These are phyloP conservation scores for Fraxinus anomala DNA, from an alignment of 257 asterid genomes.

Conservation along the genomic window DNA sequence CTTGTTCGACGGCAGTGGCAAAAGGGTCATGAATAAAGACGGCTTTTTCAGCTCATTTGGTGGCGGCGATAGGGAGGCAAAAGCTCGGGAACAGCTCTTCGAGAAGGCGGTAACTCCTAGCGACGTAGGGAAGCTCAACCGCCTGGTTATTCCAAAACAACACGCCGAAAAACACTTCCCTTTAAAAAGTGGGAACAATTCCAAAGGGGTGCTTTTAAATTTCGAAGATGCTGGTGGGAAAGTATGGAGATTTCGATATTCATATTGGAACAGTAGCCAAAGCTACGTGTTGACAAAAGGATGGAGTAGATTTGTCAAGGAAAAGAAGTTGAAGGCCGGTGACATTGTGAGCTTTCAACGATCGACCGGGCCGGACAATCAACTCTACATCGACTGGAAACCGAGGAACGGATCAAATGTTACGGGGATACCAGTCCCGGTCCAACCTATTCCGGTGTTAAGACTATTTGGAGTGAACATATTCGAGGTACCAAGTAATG, in stretches of 20 bases:
- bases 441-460: slow-evolving; percentile 41
- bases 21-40: neutral
- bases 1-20: slow-evolving; percentile 14
- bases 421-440: slow-evolving; percentile 2
- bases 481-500: slow-evolving; percentile 36
- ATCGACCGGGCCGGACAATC: slow-evolving; percentile 55
- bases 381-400: slow-evolving; percentile 70
- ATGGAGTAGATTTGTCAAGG: slow-evolving; percentile 91
- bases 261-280: slow-evolving; percentile 89
- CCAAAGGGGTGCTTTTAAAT: slow-evolving; percentile 62
- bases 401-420: slow-evolving; percentile 18
- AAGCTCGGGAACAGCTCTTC: slow-evolving; percentile 60
- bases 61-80: slow-evolving; percentile 23
- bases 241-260: slow-evolving; percentile 82
- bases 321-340: slow-evolving; percentile 66
- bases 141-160: slow-evolving; percentile 78
- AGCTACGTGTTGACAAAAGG: slow-evolving; percentile 85
- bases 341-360: slow-evolving; percentile 65
- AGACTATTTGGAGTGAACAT: slow-evolving; percentile 78
- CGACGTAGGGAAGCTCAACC: slow-evolving; percentile 71
- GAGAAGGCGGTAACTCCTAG: slow-evolving; percentile 90
- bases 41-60: slow-evolving; percentile 21
- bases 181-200: slow-evolving; percentile 39
- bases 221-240: slow-evolving; percentile 70
- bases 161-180: slow-evolving; percentile 83